Base-by-base conservation (phyloP, 257 asterid species). In the Solanum bulbocastanum region DNA sequence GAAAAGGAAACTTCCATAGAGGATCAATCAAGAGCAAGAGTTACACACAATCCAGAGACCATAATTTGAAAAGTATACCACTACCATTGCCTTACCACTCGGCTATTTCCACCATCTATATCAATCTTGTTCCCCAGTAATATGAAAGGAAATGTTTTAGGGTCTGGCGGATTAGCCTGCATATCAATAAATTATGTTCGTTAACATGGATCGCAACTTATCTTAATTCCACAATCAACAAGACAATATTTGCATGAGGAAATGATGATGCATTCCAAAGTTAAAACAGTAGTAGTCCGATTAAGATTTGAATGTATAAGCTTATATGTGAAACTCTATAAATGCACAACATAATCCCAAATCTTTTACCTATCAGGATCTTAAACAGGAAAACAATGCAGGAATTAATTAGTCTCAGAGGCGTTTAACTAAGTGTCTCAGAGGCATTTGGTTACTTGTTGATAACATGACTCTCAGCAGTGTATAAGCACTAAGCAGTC, bases 41-140 rank as follows among this genome's bases (percentile, higher is more conserved):
- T 5, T 5, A 20, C 46, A 73, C 46, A 73, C 46, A 73, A 78
- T 42, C 25, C 49, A 40, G 60, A 18, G 79, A 66, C 40, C 32
- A 37, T 22, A 40, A 32, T 49, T 76, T 86, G 46, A 68, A 52
- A 35, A 27, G 87, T 69, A 62, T 81, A 79, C 32, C 25, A 62
- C 66, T 11, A 87, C 83, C 83, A 83, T 46, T 72, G 87, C 4
- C 96, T 95, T 90, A 97, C 99, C 98, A 96, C 99, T 90, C 98
- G 90, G 94, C 99, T 97, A 88, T 97, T 97, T 66, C 99, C 99
- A 88, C 99, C 99, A 92, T 97, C 99, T 87, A 97, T 94, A 86
- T 97, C 99, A 58, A 95, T 93, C 96, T 97, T 97, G 94, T 97
- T 97, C 82, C 99, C 99, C 37, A 97, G 93, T 93, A 97, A 88